Percentiles rank a stretch among this genome's conserved stretches.
These are phyloP conservation scores for Yamadazyma kitorensis DNA, from an alignment of 805 yeast genomes.

Conservation along the genomic window DNA sequence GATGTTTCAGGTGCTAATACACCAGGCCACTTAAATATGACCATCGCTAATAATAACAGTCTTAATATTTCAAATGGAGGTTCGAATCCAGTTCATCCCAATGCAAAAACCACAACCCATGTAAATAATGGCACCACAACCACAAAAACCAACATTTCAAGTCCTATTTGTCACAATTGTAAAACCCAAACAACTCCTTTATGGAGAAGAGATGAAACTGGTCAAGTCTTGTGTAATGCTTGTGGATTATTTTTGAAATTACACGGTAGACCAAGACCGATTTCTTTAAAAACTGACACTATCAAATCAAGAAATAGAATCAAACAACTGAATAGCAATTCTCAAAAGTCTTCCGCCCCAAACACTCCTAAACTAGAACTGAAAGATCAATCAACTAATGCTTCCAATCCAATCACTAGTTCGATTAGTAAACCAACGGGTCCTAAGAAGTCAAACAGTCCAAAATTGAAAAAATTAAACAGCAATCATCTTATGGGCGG, in stretches of 20 bases:
- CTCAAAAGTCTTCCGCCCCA: constrained; percentile 42
- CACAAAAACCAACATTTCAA: constrained; percentile 57
- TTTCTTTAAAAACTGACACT: constrained; percentile 85
- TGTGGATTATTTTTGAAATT: constrained; percentile 86
- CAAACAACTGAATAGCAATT: constrained; percentile 33
- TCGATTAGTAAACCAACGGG: too few relatives aligned
- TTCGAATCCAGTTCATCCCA: constrained; percentile 50
- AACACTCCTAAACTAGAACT: constrained; percentile 57
- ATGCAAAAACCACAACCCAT: constrained; percentile 60
- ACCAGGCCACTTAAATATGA: too few relatives aligned
- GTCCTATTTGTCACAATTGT: constrained; percentile 85
- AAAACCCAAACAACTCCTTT: constrained; percentile 90
- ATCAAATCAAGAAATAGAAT: constrained; percentile 88
- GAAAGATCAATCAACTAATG: constrained; percentile 32
- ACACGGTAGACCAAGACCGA: constrained; percentile 92
- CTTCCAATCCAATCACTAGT: not conserved
- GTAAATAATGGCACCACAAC: constrained; percentile 61
- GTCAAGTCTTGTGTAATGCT: constrained; percentile 83
- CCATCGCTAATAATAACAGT: too few relatives aligned
- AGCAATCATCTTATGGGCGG: too few relatives aligned
- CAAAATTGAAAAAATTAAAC: constrained; percentile 11
- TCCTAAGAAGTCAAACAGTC: constrained; percentile 7
- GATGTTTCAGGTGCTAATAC: too few relatives aligned
- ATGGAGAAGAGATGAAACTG: constrained; percentile 90
- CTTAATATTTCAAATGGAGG: constrained; percentile 4